Conservation (phyloP, 257 asterid genomes). For the Oldenlandia corymbosa region DNA sequence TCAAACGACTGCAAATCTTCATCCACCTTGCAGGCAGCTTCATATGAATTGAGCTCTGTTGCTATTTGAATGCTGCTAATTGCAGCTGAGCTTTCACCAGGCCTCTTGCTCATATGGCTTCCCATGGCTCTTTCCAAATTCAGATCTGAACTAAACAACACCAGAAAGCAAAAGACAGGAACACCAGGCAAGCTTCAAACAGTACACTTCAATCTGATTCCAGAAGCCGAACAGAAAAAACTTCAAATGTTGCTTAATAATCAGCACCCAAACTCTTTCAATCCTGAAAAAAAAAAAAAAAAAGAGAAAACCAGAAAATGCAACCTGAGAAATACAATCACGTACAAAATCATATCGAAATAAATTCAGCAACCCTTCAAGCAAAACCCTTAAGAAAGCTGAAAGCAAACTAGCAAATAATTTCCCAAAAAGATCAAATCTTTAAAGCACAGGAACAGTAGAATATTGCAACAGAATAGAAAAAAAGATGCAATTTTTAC, state of each 20-base stretch:
- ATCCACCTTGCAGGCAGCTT: constrained; percentile 71
- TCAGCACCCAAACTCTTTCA: not conserved
- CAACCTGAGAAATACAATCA: not conserved
- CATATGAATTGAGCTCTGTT: constrained; percentile 58
- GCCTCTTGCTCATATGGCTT: constrained; percentile 77
- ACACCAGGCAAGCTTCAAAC: constrained; percentile 7
- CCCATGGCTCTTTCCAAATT: constrained; percentile 49
- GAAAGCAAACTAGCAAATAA: not conserved
- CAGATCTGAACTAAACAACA: constrained; percentile 15
- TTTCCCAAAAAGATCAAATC: not conserved
- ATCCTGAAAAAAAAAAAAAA: not conserved
- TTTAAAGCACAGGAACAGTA: not conserved
- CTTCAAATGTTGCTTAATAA: constrained; percentile 1
- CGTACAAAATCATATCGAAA: not conserved
- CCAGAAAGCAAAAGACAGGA: constrained; percentile 5
- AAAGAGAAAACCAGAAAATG: not conserved
- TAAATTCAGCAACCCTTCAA: not conserved
- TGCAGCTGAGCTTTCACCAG: constrained; percentile 52
- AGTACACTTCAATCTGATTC: not conserved
- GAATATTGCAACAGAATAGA: not conserved
- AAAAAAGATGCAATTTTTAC: constrained; percentile 21
- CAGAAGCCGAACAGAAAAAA: not conserved
- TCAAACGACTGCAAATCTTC: constrained; percentile 66
- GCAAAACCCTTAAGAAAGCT: not conserved
- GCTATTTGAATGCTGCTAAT: constrained; percentile 49